Evolutionary conservation across 2,329 filamentous ascomycete species (phyloP).

Genomic region (Drechslerella stenobrocha): DNA sequence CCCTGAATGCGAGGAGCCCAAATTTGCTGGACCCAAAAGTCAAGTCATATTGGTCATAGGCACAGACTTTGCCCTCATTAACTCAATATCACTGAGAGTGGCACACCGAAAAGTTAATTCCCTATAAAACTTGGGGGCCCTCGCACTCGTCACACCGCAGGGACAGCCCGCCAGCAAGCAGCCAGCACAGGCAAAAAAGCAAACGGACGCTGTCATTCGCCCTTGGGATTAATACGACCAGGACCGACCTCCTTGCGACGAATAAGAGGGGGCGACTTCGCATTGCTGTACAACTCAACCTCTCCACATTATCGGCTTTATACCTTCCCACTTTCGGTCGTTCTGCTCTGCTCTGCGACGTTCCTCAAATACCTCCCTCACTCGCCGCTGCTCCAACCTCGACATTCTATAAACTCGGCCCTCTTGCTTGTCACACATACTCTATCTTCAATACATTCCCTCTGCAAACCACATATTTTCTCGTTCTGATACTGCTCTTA

Average conservation of each 20-base stretch:
- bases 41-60: slow-evolving; percentile 39
- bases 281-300: slow-evolving; percentile 49
- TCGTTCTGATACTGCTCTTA: slow-evolving; percentile 10
- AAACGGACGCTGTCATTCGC: slow-evolving; percentile 43
- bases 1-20: slow-evolving; percentile 38
- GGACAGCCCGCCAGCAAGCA: slow-evolving; percentile 15
- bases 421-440: no score
- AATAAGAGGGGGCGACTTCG: slow-evolving; percentile 46
- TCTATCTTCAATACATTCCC: slow-evolving; percentile 48
- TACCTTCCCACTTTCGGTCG: slow-evolving; percentile 46
- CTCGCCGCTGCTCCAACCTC: slow-evolving; percentile 28
- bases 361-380: slow-evolving; percentile 47
- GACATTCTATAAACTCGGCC: slow-evolving; percentile 21
- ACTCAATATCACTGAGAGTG: slow-evolving; percentile 24
- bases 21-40: slow-evolving; percentile 40
- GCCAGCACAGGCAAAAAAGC: slow-evolving; percentile 36
- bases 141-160: slow-evolving; percentile 45
- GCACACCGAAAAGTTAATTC: slow-evolving; percentile 48
- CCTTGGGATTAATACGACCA: slow-evolving; percentile 23
- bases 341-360: slow-evolving; percentile 33
- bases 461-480: slow-evolving; percentile 41
- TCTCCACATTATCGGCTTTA: slow-evolving; percentile 17
- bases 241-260: slow-evolving; percentile 42
- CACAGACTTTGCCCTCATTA: slow-evolving; percentile 15
- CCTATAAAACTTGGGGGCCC: slow-evolving; percentile 31